Evolutionary conservation across 148 eudicot species (phyloP).

Genomic region (Amaranthus palmeri): DNA sequence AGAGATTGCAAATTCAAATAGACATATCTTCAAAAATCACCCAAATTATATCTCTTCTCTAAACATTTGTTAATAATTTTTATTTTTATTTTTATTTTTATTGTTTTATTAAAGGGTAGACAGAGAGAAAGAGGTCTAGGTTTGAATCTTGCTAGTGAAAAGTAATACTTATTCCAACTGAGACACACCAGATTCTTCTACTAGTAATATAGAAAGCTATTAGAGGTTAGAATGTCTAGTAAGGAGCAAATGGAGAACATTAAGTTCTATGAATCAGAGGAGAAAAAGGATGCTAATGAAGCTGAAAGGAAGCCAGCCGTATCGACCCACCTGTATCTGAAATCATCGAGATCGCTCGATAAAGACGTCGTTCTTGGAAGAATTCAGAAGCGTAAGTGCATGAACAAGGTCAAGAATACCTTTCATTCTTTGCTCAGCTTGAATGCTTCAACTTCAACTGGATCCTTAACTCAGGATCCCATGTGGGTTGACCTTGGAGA

Average conservation of each 20-base stretch:
- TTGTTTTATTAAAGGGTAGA: too few relatives aligned
- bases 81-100: background rate
- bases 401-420: conserved; percentile 30
- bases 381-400: conserved; percentile 23
- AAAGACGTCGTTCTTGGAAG: conserved; percentile 18
- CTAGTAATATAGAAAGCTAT: too few relatives aligned
- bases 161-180: too few relatives aligned
- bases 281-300: background rate
- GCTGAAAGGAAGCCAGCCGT: conserved; percentile 2
- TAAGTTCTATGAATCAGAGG: background rate
- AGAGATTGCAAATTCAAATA: background rate
- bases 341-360: conserved; percentile 23
- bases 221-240: conserved; percentile 6
- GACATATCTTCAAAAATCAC: background rate
- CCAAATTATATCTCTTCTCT: background rate
- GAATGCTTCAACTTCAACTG: conserved; percentile 10
- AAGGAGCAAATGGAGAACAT: conserved; percentile 5
- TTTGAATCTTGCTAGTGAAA: too few relatives aligned
- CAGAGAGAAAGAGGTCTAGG: too few relatives aligned
- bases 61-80: background rate
- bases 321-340: conserved; percentile 22
- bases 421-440: conserved; percentile 23
- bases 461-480: conserved; percentile 20
- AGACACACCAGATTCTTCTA: too few relatives aligned
- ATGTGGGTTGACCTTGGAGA: conserved; percentile 31